phyloP scores from a whole-genome alignment of 257 asterid genomes.

The Solanum chmielewskii region DNA sequence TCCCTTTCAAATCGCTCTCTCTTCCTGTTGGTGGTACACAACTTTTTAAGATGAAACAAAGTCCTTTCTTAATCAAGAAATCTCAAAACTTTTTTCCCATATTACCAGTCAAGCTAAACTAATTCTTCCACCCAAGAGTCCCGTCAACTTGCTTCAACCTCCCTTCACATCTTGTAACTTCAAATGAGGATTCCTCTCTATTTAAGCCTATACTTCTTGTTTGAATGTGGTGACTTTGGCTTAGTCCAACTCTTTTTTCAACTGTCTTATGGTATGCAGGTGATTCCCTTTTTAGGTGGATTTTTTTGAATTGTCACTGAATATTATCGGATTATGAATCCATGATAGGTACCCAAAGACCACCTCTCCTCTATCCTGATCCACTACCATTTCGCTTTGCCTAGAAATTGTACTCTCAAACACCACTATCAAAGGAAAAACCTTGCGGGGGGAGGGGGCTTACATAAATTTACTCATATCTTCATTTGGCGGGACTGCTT shows the following conservation, averaged over 20 bases:
- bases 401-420: background rate
- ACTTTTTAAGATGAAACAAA: background rate
- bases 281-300: background rate
- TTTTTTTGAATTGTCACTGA: background rate
- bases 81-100: background rate
- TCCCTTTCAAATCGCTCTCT: background rate
- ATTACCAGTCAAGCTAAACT: background rate
- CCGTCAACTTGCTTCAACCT: background rate
- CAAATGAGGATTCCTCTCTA: background rate
- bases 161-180: background rate
- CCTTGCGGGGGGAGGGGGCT: background rate
- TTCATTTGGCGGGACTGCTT: no score
- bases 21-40: background rate
- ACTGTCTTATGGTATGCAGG: background rate
- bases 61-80: background rate
- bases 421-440: background rate
- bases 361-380: background rate
- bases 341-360: background rate
- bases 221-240: background rate
- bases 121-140: background rate
- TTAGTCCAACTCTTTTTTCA: background rate
- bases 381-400: background rate
- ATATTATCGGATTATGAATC: background rate
- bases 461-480: background rate
- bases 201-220: background rate